Evolutionary conservation across 345 rosid species (phyloP).

Genomic region (Dovyalis caffra): DNA sequence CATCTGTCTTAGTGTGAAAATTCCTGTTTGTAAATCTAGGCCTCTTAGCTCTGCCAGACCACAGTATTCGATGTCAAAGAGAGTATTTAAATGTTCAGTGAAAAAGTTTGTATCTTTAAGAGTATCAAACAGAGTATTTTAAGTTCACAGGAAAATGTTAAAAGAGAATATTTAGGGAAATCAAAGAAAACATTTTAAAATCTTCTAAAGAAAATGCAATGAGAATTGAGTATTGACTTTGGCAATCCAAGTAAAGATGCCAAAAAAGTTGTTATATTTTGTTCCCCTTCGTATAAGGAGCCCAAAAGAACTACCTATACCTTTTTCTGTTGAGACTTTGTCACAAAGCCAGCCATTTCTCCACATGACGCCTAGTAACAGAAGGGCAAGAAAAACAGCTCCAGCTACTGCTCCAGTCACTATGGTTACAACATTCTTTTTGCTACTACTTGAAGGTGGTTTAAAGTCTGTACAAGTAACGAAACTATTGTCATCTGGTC

Average conservation of each 20-base stretch:
- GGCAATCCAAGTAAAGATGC: not conserved
- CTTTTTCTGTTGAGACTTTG: conserved; percentile 49
- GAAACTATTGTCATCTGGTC: conserved; percentile 7
- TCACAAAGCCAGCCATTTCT: conserved; percentile 44
- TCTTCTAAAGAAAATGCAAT: not conserved
- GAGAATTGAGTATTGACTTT: not conserved
- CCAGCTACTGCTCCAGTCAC: conserved; percentile 15
- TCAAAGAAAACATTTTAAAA: not conserved
- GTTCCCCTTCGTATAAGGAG: not conserved
- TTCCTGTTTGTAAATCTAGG: conserved; percentile 29
- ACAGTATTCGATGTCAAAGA: conserved; percentile 15
- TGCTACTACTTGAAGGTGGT: conserved; percentile 9
- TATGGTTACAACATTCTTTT: conserved; percentile 11
- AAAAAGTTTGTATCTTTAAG: not conserved
- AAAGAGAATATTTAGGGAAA: not conserved
- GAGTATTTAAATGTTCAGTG: not conserved
- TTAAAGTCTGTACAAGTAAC: conserved; percentile 23
- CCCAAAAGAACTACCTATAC: conserved; percentile 27
- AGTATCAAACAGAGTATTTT: not conserved
- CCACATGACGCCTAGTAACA: conserved; percentile 15
- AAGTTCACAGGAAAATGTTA: not conserved
- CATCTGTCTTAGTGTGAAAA: conserved; percentile 25
- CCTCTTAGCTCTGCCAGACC: conserved; percentile 26
- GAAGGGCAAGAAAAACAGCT: conserved; percentile 7
- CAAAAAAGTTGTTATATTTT: not conserved